Base-by-base conservation (phyloP, 768 basidiomycete genomes). In the Trametes gibbosa region DNA sequence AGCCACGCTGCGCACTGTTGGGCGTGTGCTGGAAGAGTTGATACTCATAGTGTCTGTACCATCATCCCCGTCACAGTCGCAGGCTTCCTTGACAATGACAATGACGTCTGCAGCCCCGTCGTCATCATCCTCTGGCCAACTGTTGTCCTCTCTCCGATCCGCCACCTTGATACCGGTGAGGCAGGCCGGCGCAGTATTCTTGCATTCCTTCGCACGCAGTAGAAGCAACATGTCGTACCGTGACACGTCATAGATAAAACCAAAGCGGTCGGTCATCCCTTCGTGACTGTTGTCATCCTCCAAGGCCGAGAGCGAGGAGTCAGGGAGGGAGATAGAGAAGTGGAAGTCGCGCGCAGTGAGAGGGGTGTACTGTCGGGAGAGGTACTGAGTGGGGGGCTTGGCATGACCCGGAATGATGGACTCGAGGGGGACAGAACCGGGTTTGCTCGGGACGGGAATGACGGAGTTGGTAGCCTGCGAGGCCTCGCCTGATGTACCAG, bases 141-240 rank as follows among this genome's bases (percentile, higher is more conserved):
- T 84, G 63, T 90, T 87, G 61, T 85, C 84, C 66, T 92, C 90
- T 67, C 84, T 84, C 27, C 90, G 78, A 68, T 94, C 92, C 1
- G 91, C 89, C 58, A 94, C 90, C 76, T 87, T 92, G 58, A 93
- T 87, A 0, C 92, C 93, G 0, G 92, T 94, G 47, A 92, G 75
- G 66, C 90, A 92, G 7, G 91, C 90, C 3, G 92, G 91, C 0
- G 92, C 92, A 0, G 87, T 83, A 64, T 81, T 88, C 47, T 82
- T 77, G 58, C 88, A 91, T 56, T 86, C 85, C 66, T 79, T 83
- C 17, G 89, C 90, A 27, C 89, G 79, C 9, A 89, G 71, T 25
- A 95, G 79, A 14, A 96, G 74, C 24, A 92, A 77, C 25, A 90
- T 79, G 65, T 95, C 93, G 65, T 93, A 92, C 65, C 85, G 81